These are phyloP conservation scores for Arabidopsis suecica DNA, from an alignment of 345 rosid species.

Conservation along the genomic window DNA sequence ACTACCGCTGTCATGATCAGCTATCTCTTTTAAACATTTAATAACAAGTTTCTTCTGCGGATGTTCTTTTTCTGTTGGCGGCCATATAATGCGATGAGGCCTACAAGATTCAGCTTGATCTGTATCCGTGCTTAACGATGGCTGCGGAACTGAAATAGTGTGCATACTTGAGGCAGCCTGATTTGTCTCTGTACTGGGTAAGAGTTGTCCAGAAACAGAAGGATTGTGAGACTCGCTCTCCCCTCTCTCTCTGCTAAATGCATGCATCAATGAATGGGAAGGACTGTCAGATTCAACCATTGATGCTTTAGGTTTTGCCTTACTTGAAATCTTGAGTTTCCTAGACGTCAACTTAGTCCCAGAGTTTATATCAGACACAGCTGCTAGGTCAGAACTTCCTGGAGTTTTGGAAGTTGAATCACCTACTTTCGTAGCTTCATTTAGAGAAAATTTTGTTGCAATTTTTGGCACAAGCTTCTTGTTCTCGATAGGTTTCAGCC, in stretches of 20 bases:
- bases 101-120: slow-evolving; percentile 67
- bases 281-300: slow-evolving; percentile 62
- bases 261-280: slow-evolving; percentile 57
- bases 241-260: slow-evolving; percentile 60
- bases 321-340: slow-evolving; percentile 75
- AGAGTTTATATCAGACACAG: slow-evolving; percentile 54
- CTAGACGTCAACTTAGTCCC: slow-evolving; percentile 57
- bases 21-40: slow-evolving; percentile 69
- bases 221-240: slow-evolving; percentile 63
- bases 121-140: slow-evolving; percentile 53
- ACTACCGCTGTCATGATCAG: slow-evolving; percentile 69
- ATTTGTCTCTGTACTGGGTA: slow-evolving; percentile 52
- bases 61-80: slow-evolving; percentile 75
- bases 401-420: slow-evolving; percentile 52
- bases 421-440: slow-evolving; percentile 65
- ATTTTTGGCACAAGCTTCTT: slow-evolving; percentile 57
- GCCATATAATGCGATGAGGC: slow-evolving; percentile 77
- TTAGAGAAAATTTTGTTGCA: slow-evolving; percentile 51
- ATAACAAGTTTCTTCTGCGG: slow-evolving; percentile 76
- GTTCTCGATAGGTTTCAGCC: slow-evolving; percentile 60
- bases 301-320: slow-evolving; percentile 59
- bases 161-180: slow-evolving; percentile 61
- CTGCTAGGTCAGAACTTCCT: slow-evolving; percentile 59
- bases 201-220: slow-evolving; percentile 65
- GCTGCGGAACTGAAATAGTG: slow-evolving; percentile 62